phyloP scores from a whole-genome alignment of 2,329 filamentous ascomycete genomes.

The Pezicula neosporulosa region DNA sequence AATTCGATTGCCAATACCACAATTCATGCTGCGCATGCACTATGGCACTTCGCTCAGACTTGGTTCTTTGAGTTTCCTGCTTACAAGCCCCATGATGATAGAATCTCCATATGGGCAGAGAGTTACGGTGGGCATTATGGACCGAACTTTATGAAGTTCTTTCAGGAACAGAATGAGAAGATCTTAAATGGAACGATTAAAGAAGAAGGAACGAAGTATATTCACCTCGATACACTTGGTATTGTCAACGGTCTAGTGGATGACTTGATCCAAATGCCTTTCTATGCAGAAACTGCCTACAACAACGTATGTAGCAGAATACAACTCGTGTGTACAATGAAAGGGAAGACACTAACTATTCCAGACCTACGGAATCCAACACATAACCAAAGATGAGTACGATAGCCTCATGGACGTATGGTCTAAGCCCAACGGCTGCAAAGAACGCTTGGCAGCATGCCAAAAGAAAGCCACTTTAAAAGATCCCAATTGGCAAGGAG shows the following conservation, averaged over 20 bases:
- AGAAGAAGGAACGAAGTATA: conserved; percentile 46
- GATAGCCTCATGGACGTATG: conserved; percentile 39
- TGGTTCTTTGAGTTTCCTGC: conserved; percentile 53
- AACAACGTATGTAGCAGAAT: conserved; percentile 10
- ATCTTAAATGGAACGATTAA: conserved; percentile 43
- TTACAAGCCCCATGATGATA: conserved; percentile 46
- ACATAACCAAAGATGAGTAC: conserved; percentile 40
- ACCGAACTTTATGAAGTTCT: conserved; percentile 52
- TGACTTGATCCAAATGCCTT: conserved; percentile 45
- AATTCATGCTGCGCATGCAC: conserved; percentile 42
- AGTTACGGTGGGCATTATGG: conserved; percentile 67
- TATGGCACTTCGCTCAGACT: conserved; percentile 53
- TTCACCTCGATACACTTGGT: conserved; percentile 58
- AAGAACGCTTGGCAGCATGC: conserved; percentile 46
- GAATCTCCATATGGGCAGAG: conserved; percentile 62
- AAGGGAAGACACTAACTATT: too few relatives aligned
- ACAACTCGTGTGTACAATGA: too few relatives aligned
- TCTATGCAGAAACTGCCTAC: conserved; percentile 17
- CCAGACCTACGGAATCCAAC: conserved; percentile 47
- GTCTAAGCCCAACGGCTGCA: conserved; percentile 44
- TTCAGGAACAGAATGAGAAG: conserved; percentile 57
- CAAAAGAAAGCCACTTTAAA: conserved; percentile 37
- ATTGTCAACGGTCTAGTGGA: conserved; percentile 70
- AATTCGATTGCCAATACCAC: conserved; percentile 44
- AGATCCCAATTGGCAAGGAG: conserved; percentile 44